Evolutionary conservation across 768 basidiomycete genomes (phyloP), one percentile per base, ranked within the genome.

Genomic region (Psilocybe cubensis): DNA sequence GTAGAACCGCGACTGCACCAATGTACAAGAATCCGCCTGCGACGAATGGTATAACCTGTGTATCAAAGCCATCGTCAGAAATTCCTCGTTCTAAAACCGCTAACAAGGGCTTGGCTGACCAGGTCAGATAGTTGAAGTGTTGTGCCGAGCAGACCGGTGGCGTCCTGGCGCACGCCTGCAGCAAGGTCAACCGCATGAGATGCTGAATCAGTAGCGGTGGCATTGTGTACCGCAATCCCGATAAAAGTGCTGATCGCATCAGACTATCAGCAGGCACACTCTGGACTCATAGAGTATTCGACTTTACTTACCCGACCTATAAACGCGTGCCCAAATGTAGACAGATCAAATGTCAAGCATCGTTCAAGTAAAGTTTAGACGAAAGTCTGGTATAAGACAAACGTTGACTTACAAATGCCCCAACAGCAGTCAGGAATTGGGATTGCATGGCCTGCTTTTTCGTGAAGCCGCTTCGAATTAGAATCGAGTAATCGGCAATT

Each of bases 401-500:
- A 53, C 40, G 53, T 54, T 52, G 69, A 81, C 89, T 75, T 69
- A 95, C 91, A 74, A 96, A 96, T 45, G 94, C 94, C 44, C 94
- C 94, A 52, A 95, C 80, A 24, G 94, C 94, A 29, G 94, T 96
- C 56, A 95, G 68, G 73, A 95, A 96, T 68, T 96, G 94, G 28
- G 90, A 92, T 66, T 89, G 88, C 94, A 96, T 95, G 2, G 94
- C 94, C 70, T 96, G 92, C 63, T 76, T 79, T 73, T 96, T 96
- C 24, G 88, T 91, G 70, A 96, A 95, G 3, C 94, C 94, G 64
- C 91, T 92, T 40, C 91, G 87, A 46, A 95, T 84, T 31, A 95
- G 78, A 63, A 96, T 95, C n/a, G 92, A 94, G 68, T 95, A 96
- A 70, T 96, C 94, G n/a, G 94, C 94, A 60, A 96, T 96, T 79